Base-by-base conservation (phyloP, 805 yeast genomes). In the Starmerella bacillaris region DNA sequence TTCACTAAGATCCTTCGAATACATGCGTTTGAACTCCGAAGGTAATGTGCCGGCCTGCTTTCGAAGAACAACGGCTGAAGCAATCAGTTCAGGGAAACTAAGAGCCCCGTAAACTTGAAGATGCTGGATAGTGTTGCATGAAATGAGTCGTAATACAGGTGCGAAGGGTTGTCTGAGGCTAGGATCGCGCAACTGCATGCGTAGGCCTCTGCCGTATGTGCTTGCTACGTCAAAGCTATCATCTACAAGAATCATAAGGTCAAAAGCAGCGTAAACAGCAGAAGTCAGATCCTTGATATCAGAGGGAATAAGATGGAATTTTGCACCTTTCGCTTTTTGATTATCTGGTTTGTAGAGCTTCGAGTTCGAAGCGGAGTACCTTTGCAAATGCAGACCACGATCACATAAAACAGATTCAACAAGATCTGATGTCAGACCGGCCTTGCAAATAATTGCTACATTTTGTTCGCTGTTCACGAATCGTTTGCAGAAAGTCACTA, bases 71-170 rank as follows among this genome's bases (percentile, higher is more conserved):
- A 83, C 93, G 15, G 77, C 65, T 1, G 92, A 82, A 1, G 93
- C 79, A 1, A 84, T 72, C 7, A 77, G 72, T 31, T 71, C 72
- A 42, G 70, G 74, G 30, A 82, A 58, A 44, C 49, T 12, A 21
- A 45, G 41, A 46, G 54, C 45, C 57, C 58, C 48, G 47, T 64
- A 59, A 38, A 66, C 49, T 41, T 71, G 69, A 42, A 82, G 73
- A 51, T 86, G 96, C 47, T 86, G 94, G 18, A 80, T 71, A 3
- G 92, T 74, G 47, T 79, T 74, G 38, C 74, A 68, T 2, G 94
- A 76, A 3, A 80, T 71, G 18, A 86, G 58, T 24, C 86, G 59
- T 18, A 86, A 49, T 4, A 79, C 58, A 7, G 80, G 75, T 0
- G 77, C 67, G 7, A 35, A 41, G 1, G 48, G 32, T 37, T 43